Percentiles rank a stretch among this genome's conserved stretches.
These are phyloP conservation scores for Gyromitra esculenta DNA, from an alignment of 2,329 filamentous ascomycete genomes.

Conservation along the genomic window DNA sequence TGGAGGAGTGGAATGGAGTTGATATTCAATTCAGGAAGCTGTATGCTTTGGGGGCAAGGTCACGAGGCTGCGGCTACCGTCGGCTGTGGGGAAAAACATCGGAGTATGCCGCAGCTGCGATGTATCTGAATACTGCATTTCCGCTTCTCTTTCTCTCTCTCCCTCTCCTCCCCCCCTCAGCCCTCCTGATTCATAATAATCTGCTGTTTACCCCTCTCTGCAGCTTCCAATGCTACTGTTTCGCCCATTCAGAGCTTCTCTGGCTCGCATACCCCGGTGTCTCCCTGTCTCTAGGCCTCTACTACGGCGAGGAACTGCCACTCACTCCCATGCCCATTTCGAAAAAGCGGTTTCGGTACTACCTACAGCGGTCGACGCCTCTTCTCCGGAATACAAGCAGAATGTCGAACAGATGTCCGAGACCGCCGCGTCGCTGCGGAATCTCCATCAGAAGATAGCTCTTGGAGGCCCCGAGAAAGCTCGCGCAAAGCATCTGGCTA, in stretches of 20 bases:
- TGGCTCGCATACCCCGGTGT: conserved; percentile 18
- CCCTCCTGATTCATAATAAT: not conserved
- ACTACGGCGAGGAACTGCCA: conserved; percentile 67
- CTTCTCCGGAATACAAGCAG: conserved; percentile 80
- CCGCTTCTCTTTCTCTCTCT: too few species aligned
- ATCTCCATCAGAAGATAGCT: conserved; percentile 76
- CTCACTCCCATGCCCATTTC: conserved; percentile 82
- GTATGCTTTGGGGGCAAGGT: not conserved
- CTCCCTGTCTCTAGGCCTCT: conserved; percentile 4
- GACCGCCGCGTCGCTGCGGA: conserved; percentile 73
- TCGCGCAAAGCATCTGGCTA: conserved; percentile 82
- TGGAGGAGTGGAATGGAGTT: not conserved
- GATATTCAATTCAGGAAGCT: not conserved
- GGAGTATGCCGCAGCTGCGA: conserved; percentile 1
- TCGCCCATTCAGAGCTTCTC: conserved; percentile 19
- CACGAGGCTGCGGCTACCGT: conserved; percentile 37
- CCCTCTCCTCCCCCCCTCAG: not conserved
- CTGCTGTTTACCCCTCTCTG: not conserved
- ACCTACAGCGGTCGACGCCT: conserved; percentile 77
- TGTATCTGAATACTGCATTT: not conserved
- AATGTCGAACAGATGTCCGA: conserved; percentile 82
- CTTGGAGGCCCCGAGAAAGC: conserved; percentile 83
- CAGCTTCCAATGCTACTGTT: conserved; percentile 26
- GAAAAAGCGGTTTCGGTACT: conserved; percentile 83
- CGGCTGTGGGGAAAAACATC: conserved; percentile 25